Evolutionary conservation across 129 eudicot species (phyloP), one percentile per base, ranked within the genome.

Genomic region (Centaurea solstitialis): DNA sequence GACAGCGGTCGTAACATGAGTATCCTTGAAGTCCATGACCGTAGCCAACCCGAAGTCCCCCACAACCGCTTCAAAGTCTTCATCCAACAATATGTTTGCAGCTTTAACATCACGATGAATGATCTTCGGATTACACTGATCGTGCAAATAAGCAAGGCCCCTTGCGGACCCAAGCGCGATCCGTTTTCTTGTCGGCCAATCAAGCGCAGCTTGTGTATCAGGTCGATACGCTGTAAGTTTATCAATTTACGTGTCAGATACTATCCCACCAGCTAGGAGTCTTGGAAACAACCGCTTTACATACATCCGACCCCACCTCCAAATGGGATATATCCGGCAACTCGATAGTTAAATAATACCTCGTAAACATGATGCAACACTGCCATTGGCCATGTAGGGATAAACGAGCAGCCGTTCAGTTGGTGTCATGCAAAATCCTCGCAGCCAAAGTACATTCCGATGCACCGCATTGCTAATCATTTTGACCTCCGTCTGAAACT

Each of bases 1-100:
- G 18, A 94, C 95, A 59, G 89, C 98, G 6, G 98, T 93, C 11
- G 94, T 91, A 53, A 93, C 98, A 83, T 92, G 93, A 30, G 97
- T 90, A 79, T 92, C 97, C 70, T 85, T 87, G 83, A 87, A 83
- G 81, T 92, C 93, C 95, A 92, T 90, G 22, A 90, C 83, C 76
- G 81, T 90, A n/a, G 97, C 97, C 77, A 92, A 68, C 79, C 97
- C 97, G 57, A 92, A 92, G 61, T 90, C 93, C 15, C 91, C 94
- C 15, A 92, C 91, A 47, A 92, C 89, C 18, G 94, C 93, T 83
- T 90, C 97, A 76, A 82, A 92, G 64, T 90, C 93, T 77, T 92
- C 97, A 74, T 92, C 97, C 88, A 92, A 74, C 70, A 92, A 84
- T 78, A 92, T 92, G 33, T 90, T 92, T 21, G 94, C 90, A 47